Evolutionary conservation across 176 grass and related monocot genomes (phyloP).

Genomic region (Zizania latifolia): DNA sequence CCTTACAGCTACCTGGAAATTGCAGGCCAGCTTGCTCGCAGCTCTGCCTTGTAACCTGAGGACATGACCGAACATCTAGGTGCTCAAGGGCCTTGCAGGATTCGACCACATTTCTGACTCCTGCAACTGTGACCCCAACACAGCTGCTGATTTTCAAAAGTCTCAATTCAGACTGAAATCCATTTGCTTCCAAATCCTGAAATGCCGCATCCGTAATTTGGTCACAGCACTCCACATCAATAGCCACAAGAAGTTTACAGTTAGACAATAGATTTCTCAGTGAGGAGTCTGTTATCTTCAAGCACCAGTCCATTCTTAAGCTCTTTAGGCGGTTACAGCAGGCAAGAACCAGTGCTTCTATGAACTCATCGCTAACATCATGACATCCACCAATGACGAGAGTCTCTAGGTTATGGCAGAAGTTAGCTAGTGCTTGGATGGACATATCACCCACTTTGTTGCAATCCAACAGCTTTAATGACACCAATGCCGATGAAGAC

Average conservation of each 20-base stretch:
- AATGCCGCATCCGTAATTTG: slow-evolving; percentile 66
- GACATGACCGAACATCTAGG: slow-evolving; percentile 70
- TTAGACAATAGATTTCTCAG: slow-evolving; percentile 53
- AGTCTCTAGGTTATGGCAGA: slow-evolving; percentile 63
- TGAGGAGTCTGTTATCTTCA: slow-evolving; percentile 57
- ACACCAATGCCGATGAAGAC: slow-evolving; percentile 52
- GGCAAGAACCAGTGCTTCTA: slow-evolving; percentile 48
- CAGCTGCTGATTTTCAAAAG: slow-evolving; percentile 55
- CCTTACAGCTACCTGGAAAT: slow-evolving; percentile 58
- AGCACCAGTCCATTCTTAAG: slow-evolving; percentile 66
- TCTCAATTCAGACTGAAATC: slow-evolving; percentile 39
- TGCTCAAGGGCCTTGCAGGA: slow-evolving; percentile 55
- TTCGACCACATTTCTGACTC: slow-evolving; percentile 25
- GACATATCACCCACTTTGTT: slow-evolving; percentile 55
- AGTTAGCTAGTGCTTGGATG: slow-evolving; percentile 55
- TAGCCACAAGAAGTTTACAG: slow-evolving; percentile 59
- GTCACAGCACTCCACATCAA: slow-evolving; percentile 72
- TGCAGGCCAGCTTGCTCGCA: slow-evolving; percentile 64
- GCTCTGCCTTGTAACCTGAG: slow-evolving; percentile 39
- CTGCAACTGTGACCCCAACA: slow-evolving; percentile 38
- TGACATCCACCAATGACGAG: slow-evolving; percentile 66
- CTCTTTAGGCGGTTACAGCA: slow-evolving; percentile 50
- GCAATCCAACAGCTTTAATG: slow-evolving; percentile 72
- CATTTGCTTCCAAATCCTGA: slow-evolving; percentile 9
- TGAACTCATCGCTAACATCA: slow-evolving; percentile 54